Evolutionary conservation across 352 stramenopile species (phyloP), one percentile per base, ranked within the genome.

Genomic region (Phytophthora pinifolia): DNA sequence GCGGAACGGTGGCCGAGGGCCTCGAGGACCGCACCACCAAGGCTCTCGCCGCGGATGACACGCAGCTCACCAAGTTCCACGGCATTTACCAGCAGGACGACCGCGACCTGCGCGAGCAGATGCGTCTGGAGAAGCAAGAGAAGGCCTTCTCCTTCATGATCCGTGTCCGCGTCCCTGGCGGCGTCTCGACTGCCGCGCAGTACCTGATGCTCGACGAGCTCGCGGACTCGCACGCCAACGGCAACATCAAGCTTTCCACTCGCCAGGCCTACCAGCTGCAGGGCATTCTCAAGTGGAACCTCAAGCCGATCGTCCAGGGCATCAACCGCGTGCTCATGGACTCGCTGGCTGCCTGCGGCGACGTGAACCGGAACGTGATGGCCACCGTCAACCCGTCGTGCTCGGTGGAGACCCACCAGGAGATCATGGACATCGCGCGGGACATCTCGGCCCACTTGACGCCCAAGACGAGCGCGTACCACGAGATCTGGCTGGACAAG

Each of bases 291-390:
- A 99, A 99, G 79, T 94, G 86, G 61, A 82, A 97, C 68, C 78
- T 99, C n/a, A 99, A 98, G 74, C 88, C 83, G 10, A 93, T 98
- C 22, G 98, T 99, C 46, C 81, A 90, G 43, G 85, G 74, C 45
- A 96, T 97, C 54, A 97, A 97, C 73, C 74, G 89, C 34, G 84
- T 87, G 37, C 66, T 94, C 15, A 98, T 96, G 59, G 96, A 95
- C 52, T 98, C 96, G 20, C 83, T 99, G 7, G 96, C 96, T 17
- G 96, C 94, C 9, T 99, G 96, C 65, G 96, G 96, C 46, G 96
- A 99, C 54, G 89, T 98, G 31, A 98, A 96, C 77, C 87, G 96
- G 35, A 99, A 99, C 71, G 94, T 99, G 54, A 98, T 99, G 89
- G 88, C 77, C 14, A 98, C 94, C 43, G 74, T 83, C 8, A 91